Evolutionary conservation across 345 rosid genomes (phyloP).

Genomic region (Salix caprea): DNA sequence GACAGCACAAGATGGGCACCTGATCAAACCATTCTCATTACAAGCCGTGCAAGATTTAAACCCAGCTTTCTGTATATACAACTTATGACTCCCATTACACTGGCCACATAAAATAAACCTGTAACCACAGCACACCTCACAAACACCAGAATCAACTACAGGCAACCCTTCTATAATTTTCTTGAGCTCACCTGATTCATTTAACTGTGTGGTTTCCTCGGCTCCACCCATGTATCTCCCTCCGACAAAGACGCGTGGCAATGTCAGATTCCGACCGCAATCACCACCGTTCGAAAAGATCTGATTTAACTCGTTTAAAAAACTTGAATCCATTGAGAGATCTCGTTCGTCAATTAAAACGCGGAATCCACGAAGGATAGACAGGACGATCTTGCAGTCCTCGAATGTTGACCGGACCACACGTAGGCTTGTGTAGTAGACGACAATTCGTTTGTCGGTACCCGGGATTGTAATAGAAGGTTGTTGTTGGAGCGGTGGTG

Average conservation of each 20-base stretch:
- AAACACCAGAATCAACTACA: slow-evolving; percentile 39
- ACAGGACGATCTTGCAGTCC: slow-evolving; percentile 55
- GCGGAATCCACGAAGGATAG: slow-evolving; percentile 51
- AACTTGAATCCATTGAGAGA: slow-evolving; percentile 58
- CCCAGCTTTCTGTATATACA: slow-evolving; percentile 56
- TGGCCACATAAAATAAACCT: slow-evolving; percentile 57
- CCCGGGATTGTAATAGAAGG: slow-evolving; percentile 15
- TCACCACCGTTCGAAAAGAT: slow-evolving; percentile 28
- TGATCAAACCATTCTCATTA: slow-evolving; percentile 83
- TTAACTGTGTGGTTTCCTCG: slow-evolving; percentile 63
- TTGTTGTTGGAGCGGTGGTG: background rate
- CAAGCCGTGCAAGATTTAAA: slow-evolving; percentile 62
- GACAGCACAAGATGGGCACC: slow-evolving; percentile 70
- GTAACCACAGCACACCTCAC: slow-evolving; percentile 63
- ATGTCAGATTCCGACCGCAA: slow-evolving; percentile 17
- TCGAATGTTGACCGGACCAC: slow-evolving; percentile 70
- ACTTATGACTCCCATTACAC: slow-evolving; percentile 80
- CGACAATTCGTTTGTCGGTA: slow-evolving; percentile 38
- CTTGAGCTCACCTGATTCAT: slow-evolving; percentile 89
- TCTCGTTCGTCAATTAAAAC: slow-evolving; percentile 73
- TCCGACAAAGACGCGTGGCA: slow-evolving; percentile 79
- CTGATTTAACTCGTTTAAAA: slow-evolving; percentile 48
- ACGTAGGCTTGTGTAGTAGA: slow-evolving; percentile 78
- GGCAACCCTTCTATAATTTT: slow-evolving; percentile 61
- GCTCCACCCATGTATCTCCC: slow-evolving; percentile 85